A percentile compares a stretch with the other conserved stretches of the same genome.
Evolutionary conservation across 805 yeast species (phyloP).

Genomic region (Yarrowia osloensis): DNA sequence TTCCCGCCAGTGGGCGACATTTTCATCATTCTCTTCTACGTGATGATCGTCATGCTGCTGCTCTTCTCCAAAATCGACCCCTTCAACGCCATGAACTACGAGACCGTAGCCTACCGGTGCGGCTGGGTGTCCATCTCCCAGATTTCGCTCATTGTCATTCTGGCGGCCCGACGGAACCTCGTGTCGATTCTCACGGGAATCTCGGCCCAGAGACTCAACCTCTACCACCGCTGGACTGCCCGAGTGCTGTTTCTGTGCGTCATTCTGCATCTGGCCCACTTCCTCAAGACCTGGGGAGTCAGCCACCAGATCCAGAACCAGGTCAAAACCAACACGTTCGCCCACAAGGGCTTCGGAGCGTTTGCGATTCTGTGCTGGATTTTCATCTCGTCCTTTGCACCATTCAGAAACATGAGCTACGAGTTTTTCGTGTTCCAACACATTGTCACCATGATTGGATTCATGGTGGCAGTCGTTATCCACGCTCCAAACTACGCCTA

Average conservation of each 20-base stretch:
- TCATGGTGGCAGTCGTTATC: slow-evolving; percentile 34
- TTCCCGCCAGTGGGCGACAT: slow-evolving; percentile 20
- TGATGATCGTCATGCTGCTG: slow-evolving; percentile 34
- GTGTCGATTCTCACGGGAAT: slow-evolving; percentile 36
- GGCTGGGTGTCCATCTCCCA: slow-evolving; percentile 39
- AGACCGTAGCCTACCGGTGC: slow-evolving; percentile 36
- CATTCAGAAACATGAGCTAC: slow-evolving; percentile 35
- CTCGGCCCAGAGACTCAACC: slow-evolving; percentile 36
- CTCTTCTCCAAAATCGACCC: slow-evolving; percentile 34
- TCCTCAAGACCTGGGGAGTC: slow-evolving; percentile 34
- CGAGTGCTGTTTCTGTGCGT: slow-evolving; percentile 37
- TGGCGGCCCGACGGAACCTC: slow-evolving; percentile 34
- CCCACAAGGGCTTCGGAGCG: slow-evolving; percentile 36
- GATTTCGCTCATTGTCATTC: slow-evolving; percentile 37
- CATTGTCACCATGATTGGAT: slow-evolving; percentile 36
- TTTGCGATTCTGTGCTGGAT: slow-evolving; percentile 37
- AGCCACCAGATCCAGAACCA: slow-evolving; percentile 32
- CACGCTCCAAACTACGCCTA: slow-evolving; percentile 38
- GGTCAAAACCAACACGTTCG: slow-evolving; percentile 33
- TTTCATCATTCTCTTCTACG: slow-evolving; percentile 31
- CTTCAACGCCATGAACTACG: slow-evolving; percentile 32
- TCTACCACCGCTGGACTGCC: slow-evolving; percentile 39
- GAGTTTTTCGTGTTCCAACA: slow-evolving; percentile 38
- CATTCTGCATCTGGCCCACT: slow-evolving; percentile 37
- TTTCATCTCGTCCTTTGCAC: slow-evolving; percentile 32